These are phyloP conservation scores for Paulownia fortunei DNA, from an alignment of 257 asterid genomes.

Conservation along the genomic window DNA sequence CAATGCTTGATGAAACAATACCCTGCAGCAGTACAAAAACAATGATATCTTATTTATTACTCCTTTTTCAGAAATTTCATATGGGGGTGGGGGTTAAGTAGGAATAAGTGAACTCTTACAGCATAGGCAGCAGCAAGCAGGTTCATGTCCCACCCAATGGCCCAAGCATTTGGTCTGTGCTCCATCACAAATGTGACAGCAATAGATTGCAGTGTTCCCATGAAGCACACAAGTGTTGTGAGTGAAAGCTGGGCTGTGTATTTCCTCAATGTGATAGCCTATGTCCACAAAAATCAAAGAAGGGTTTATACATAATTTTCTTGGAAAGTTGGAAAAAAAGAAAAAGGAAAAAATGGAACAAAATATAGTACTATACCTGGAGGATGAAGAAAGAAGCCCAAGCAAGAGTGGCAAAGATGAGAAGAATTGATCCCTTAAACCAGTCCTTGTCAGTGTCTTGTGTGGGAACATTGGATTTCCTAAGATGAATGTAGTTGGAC, in stretches of 20 bases:
- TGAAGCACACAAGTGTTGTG: slow-evolving; percentile 71
- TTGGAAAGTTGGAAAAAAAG: not conserved
- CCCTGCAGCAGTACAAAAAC: slow-evolving; percentile 38
- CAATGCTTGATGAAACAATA: slow-evolving; percentile 61
- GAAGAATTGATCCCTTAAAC: slow-evolving; percentile 75
- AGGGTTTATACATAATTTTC: not conserved
- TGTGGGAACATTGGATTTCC: slow-evolving; percentile 15
- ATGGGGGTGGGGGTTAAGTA: not conserved
- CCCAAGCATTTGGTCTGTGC: slow-evolving; percentile 66
- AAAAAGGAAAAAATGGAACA: not conserved
- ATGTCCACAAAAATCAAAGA: not conserved
- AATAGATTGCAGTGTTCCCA: slow-evolving; percentile 90
- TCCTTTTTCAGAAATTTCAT: no score
- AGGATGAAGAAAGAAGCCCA: slow-evolving; percentile 92
- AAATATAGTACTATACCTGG: slow-evolving; percentile 32
- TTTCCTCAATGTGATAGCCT: slow-evolving; percentile 65
- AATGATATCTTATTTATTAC: not conserved
- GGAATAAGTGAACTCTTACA: slow-evolving; percentile 44
- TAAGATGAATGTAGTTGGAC: slow-evolving; percentile 47
- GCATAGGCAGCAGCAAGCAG: slow-evolving; percentile 96
- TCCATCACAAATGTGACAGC: slow-evolving; percentile 81
- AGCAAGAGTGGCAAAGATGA: slow-evolving; percentile 79
- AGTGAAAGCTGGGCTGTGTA: slow-evolving; percentile 82
- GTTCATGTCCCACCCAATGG: slow-evolving; percentile 77
- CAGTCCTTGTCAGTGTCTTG: slow-evolving; percentile 60